These are phyloP conservation scores for Umbelopsis sp. DNA, from an alignment of 192 early-diverging fungal species.

Conservation along the genomic window DNA sequence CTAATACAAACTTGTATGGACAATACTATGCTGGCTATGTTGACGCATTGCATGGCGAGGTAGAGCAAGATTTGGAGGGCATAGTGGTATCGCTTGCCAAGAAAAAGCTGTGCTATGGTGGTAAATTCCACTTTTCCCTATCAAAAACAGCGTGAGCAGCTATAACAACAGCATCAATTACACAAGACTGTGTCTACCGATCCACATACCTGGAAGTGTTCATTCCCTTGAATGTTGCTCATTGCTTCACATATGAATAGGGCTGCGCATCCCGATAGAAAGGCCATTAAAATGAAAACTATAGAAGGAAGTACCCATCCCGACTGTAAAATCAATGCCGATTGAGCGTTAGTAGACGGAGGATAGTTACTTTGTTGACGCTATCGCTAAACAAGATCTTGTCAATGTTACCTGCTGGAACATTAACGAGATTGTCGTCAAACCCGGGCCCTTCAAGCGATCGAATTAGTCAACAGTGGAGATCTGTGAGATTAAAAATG, in stretches of 20 bases:
- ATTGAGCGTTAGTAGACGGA: neutral
- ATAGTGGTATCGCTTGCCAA: slow-evolving; percentile 63
- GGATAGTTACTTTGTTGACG: neutral
- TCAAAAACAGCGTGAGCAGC: neutral
- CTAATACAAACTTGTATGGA: slow-evolving; percentile 57
- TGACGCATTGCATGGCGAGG: slow-evolving; percentile 70
- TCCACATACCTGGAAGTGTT: slow-evolving; percentile 59
- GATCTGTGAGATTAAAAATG: neutral
- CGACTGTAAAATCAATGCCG: slow-evolving; percentile 39
- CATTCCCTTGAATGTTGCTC: slow-evolving; percentile 71
- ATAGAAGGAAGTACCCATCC: slow-evolving; percentile 45
- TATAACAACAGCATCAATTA: neutral
- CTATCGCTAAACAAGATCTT: slow-evolving; percentile 46
- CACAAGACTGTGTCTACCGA: neutral
- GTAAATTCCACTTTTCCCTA: slow-evolving; percentile 73
- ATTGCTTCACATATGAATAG: slow-evolving; percentile 74
- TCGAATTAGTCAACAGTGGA: neutral
- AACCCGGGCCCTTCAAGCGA: slow-evolving; percentile 30
- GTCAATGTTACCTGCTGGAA: slow-evolving; percentile 54
- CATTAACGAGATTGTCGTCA: slow-evolving; percentile 50
- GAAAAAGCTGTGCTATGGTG: slow-evolving; percentile 65
- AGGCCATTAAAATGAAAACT: slow-evolving; percentile 56
- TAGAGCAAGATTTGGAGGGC: slow-evolving; percentile 66
- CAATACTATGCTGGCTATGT: slow-evolving; percentile 70
- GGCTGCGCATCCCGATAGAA: slow-evolving; percentile 62